phyloP scores from a whole-genome alignment of 2,329 filamentous ascomycete species.

The Chrysosporium queenslandicum region DNA sequence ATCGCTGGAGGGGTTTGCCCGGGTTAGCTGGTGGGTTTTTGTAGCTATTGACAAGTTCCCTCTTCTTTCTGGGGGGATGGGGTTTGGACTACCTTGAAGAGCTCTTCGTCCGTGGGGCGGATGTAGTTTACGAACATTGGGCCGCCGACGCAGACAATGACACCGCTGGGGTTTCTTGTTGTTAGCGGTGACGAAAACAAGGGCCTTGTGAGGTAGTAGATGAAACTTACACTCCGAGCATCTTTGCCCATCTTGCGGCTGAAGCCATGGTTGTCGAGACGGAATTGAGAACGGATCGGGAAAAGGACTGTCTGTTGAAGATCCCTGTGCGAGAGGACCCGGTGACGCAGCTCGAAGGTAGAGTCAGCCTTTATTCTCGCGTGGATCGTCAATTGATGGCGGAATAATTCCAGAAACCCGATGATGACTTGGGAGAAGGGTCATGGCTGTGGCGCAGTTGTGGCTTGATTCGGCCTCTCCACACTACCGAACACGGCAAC shows the following conservation, averaged over 20 bases:
- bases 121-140: conserved; percentile 68
- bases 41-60: background rate
- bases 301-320: background rate
- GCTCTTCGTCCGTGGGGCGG: conserved; percentile 74
- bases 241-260: conserved; percentile 51
- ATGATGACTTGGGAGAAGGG: too few relatives aligned
- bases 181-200: conserved; percentile 4
- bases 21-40: conserved; percentile 11
- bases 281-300: background rate
- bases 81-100: conserved; percentile 51
- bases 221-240: conserved; percentile 54
- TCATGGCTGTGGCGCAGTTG: too few relatives aligned
- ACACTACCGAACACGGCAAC: too few relatives aligned
- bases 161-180: conserved; percentile 47
- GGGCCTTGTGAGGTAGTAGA: background rate
- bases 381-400: too few relatives aligned
- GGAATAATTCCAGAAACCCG: too few relatives aligned
- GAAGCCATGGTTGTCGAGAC: conserved; percentile 15
- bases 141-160: conserved; percentile 65
- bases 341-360: background rate
- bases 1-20: conserved; percentile 46
- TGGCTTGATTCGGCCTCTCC: too few relatives aligned
- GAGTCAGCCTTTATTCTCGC: too few relatives aligned
- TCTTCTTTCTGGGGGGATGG: background rate
- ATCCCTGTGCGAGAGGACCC: background rate